Evolutionary conservation across 805 yeast species (phyloP).

Genomic region (Scheffersomyces spartinae): DNA sequence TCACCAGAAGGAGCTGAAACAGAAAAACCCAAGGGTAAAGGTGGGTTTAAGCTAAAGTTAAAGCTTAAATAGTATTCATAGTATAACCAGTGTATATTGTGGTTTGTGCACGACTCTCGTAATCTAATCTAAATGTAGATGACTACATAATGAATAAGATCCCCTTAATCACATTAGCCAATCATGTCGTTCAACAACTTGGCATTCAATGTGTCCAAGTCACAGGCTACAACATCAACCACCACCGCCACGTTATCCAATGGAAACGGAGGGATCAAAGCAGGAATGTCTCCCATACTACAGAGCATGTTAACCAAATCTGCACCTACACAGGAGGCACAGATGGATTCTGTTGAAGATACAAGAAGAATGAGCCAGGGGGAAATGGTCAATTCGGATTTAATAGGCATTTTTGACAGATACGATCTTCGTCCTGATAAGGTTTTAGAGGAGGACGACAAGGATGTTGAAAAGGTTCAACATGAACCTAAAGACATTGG

Average conservation of each 20-base stretch:
- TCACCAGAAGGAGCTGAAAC: slow-evolving; percentile 2
- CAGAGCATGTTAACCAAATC: slow-evolving; percentile 7
- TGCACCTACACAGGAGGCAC: too few relatives aligned
- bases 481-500: background rate
- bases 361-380: too few relatives aligned
- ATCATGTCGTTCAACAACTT: slow-evolving; percentile 19
- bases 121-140: background rate
- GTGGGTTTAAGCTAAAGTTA: slow-evolving; percentile 7
- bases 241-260: slow-evolving; percentile 15
- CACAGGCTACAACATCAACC: slow-evolving; percentile 32
- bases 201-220: slow-evolving; percentile 24
- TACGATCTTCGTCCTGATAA: too few relatives aligned
- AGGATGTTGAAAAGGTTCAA: too few relatives aligned
- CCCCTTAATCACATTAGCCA: too few relatives aligned
- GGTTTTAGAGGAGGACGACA: too few relatives aligned
- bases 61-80: slow-evolving; percentile 6
- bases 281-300: slow-evolving; percentile 10
- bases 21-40: slow-evolving; percentile 3
- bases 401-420: too few relatives aligned
- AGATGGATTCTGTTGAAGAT: too few relatives aligned
- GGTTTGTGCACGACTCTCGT: slow-evolving; percentile 1
- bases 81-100: slow-evolving; percentile 1
- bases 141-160: too few relatives aligned
- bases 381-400: too few relatives aligned
- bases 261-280: slow-evolving; percentile 3